Conservation (phyloP, 108 stramenopile genomes). For the Asterionellopsis glacialis region DNA sequence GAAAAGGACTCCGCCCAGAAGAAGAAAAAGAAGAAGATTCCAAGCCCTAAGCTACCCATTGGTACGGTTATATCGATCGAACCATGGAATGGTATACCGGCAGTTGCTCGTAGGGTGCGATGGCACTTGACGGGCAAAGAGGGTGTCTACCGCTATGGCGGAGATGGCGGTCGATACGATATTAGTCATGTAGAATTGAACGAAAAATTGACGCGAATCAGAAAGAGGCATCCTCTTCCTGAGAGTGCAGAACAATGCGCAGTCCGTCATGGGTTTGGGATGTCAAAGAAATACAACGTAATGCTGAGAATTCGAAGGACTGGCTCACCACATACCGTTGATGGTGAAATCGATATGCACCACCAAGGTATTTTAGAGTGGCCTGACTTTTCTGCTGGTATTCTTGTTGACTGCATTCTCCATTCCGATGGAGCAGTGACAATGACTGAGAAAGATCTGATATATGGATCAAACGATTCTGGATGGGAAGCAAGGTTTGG, state of each 20-base stretch:
- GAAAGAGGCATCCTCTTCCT: slow-evolving; percentile 64
- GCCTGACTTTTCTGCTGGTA: slow-evolving; percentile 83
- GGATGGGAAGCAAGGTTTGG: slow-evolving; percentile 88
- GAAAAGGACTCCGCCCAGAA: no score
- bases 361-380: slow-evolving; percentile 75
- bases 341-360: slow-evolving; percentile 6
- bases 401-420: slow-evolving; percentile 45
- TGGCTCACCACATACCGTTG: not conserved
- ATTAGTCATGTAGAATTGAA: slow-evolving; percentile 79
- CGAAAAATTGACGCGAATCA: slow-evolving; percentile 63
- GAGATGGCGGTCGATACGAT: slow-evolving; percentile 84
- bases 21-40: slow-evolving; percentile 55
- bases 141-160: slow-evolving; percentile 83
- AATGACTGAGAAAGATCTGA: slow-evolving; percentile 50
- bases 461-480: slow-evolving; percentile 78
- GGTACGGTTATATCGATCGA: slow-evolving; percentile 80
- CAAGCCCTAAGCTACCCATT: slow-evolving; percentile 66
- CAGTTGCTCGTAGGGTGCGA: slow-evolving; percentile 59
- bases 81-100: slow-evolving; percentile 72
- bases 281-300: slow-evolving; percentile 41
- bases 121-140: slow-evolving; percentile 83
- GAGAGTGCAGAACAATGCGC: slow-evolving; percentile 79
- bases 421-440: slow-evolving; percentile 60
- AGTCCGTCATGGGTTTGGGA: slow-evolving; percentile 79
- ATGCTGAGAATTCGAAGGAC: slow-evolving; percentile 43